Evolutionary conservation across 2,329 filamentous ascomycete species (phyloP), one percentile per base, ranked within the genome.

Genomic region (Saccharata proteae): DNA sequence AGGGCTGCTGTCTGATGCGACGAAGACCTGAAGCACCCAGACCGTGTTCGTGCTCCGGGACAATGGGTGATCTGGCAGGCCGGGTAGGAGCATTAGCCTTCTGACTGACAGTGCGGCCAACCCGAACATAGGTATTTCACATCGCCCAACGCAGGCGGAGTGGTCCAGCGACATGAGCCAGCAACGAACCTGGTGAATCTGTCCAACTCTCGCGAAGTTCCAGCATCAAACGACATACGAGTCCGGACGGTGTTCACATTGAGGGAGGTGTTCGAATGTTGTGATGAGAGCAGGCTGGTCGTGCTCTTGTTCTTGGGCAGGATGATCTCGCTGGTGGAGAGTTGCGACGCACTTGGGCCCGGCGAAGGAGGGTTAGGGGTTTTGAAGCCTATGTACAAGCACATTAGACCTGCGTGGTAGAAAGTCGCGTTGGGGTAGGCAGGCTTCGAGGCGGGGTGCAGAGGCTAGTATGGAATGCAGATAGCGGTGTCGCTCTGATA

Each of bases 1-100:
- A 69, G 38, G 80, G 79, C 48, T 85, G 78, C 57, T 94, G 88
- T 54, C 90, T 81, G 55, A 98, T 98, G 48, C 90, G 80, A 52
- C 86, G 80, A 49, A 98, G 70, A 43, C 90, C 86, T 35, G 84
- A 92, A 26, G 79, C 70, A 33, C 83, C 83, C 40, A 90, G 62
- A 45, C 83, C 83, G 66, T 90, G 81, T 49, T 93, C 85, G 59
- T 88, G 83, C 58, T 88, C 85, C 42, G 75, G 68, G 52, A 92
- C 71, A 51, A 93, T 71, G 49, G 84, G 74, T 48, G 82, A 83
- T 26, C 34, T 36, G 30, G 21, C 29, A 26, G 21, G 13, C 8
- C 13, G 13, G n/a, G 10, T 13, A 26, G 7, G 20, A 19, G 20
- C 16, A 16, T 30, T 21, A 32, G 26, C 29, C 24, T 22, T 27